Percentiles rank a stretch among this genome's conserved stretches.
Conservation (phyloP, 139 green algal genomes). For the Spirogloea muscicola region DNA sequence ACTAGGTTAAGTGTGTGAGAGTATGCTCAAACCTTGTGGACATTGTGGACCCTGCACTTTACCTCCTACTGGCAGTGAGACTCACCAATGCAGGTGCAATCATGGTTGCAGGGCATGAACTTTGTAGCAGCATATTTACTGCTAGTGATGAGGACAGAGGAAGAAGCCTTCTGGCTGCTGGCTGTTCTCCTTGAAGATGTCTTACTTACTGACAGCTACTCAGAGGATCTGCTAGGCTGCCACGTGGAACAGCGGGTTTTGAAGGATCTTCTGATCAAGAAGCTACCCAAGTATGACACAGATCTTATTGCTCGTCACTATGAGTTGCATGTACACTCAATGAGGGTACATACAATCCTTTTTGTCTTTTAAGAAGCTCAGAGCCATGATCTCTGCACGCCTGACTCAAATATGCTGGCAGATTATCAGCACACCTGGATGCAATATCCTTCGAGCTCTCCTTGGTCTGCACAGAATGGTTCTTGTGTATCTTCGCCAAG, state of each 20-base stretch:
- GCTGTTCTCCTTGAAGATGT: constrained; percentile 44
- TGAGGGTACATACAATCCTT: neutral
- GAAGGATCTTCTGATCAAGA: constrained; percentile 41
- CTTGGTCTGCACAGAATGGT: constrained; percentile 51
- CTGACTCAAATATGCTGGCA: neutral
- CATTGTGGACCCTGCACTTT: too few species aligned
- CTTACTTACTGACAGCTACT: constrained; percentile 38
- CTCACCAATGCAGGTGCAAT: neutral
- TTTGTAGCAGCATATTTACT: constrained; percentile 56
- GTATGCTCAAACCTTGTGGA: neutral
- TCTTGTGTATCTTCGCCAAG: constrained; percentile 52
- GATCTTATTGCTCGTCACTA: neutral
- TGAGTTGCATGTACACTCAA: neutral
- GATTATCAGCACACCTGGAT: constrained; percentile 19
- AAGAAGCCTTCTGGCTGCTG: constrained; percentile 56
- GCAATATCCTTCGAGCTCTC: constrained; percentile 39
- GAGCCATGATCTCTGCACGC: neutral
- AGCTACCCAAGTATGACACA: constrained; percentile 42
- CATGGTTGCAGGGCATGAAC: constrained; percentile 63
- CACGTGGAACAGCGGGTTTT: constrained; percentile 51
- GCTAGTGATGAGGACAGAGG: constrained; percentile 49
- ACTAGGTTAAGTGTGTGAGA: neutral
- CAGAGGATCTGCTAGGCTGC: constrained; percentile 45
- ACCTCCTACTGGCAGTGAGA: too few species aligned
- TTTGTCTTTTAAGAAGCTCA: neutral